Evolutionary conservation across 2,329 filamentous ascomycete genomes (phyloP), one percentile per base, ranked within the genome.

Genomic region (Cyclaneusma minus): DNA sequence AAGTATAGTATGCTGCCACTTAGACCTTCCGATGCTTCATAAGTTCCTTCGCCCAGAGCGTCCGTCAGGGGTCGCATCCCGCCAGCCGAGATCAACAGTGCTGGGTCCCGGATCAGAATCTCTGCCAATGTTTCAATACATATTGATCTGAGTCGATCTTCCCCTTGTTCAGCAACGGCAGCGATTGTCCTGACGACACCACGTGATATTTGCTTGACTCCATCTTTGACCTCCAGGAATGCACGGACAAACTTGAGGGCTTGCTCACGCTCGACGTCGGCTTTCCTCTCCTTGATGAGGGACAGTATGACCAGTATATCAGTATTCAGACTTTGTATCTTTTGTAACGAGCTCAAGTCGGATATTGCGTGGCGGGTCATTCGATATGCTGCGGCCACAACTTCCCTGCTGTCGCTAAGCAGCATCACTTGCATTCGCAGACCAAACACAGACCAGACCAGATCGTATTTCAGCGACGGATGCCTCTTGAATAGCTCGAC

Each of bases 401-500:
- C 87, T 55, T 98, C 91, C 38, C 87, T 73, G 48, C 81, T 94
- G 40, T 94, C 87, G 45, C 87, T 94, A 30, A 98, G 60, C 13
- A 98, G 72, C 82, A 98, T 91, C 39, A 82, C 75, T 52, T 98
- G 89, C 60, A 95, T 85, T 22, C 89, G 70, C 25, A 91, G 55
- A 2, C 91, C 89, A 51, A 98, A 98, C 2, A 92, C 75, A 4
- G 84, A 80, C 89, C 89, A 98, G 2, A 83, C 85, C 25, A 98
- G 58, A 50, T 98, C 91, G 49, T 95, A 94, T 47, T 98, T 98
- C 30, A 98, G 63, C 2, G 82, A 87, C 2, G 84, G 82, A 50
- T 95, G 73, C 28, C 83, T 68, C 49, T 87, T 93, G 55, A 98
- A 92, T n/a, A 98, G 62, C 35, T 91, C 81, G n/a, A 95, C 89